Evolutionary conservation across 2,329 filamentous ascomycete species (phyloP), one percentile per base, ranked within the genome.

Genomic region (Fusarium foetens): DNA sequence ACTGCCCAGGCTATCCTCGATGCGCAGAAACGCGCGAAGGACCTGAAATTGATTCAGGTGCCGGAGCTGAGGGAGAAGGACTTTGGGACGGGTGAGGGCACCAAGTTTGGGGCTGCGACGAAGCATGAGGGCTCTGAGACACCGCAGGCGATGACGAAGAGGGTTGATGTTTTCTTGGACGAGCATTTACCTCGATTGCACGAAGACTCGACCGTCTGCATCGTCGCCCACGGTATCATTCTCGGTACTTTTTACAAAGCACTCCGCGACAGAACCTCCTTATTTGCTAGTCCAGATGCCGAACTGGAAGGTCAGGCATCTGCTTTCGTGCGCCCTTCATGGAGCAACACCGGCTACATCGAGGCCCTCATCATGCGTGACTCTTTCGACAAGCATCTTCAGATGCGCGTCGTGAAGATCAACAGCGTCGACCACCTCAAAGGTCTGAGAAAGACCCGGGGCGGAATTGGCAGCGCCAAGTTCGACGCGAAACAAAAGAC

Each of bases 201-300:
- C 1, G 62, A 69, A 36, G 59, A 69, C 14, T 63, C 38, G 3
- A 52, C 64, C 1, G 63, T 72, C 51, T 55, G 72, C 65, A 31
- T 97, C 19, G 92, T 97, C 7, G 92, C 94, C 4, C 95, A 98
- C 77, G 94, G 95, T 21, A 91, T 97, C 68, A 90, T 97, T 43
- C 86, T 97, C 5, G 89, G 89, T 5, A 86, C 89, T 36, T 81
- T 97, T 0, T 91, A 92, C 86, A 86, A 87, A 61, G 85, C 86
- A 17, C 79, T 97, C 19, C 82, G 92, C 12, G 81, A 83, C 17
- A 85, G 88, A 6, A 87, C 93, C 4, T 58, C 74, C 3, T 63
- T 70, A 13, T 70, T 66, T 5, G 62, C 77, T 31, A 73, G 66
- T 13, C 64, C 71, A 10, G 62, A 59, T 27, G 68, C 75, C 2